Evolutionary conservation across 1,139 yeast species (phyloP).

Genomic region (Taphrina pruni): DNA sequence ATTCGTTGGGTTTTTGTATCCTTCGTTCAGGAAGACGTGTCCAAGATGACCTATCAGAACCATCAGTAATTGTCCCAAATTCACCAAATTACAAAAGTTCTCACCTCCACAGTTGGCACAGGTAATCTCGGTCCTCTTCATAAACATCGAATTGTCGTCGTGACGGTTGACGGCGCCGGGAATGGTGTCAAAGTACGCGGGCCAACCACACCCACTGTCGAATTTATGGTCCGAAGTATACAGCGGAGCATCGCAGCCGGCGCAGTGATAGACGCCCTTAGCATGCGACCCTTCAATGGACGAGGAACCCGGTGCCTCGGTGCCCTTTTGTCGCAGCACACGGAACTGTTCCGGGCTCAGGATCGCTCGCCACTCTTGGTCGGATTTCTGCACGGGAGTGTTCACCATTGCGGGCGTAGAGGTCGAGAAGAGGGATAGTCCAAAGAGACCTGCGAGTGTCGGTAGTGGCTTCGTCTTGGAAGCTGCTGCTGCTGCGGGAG

Average conservation of each 20-base stretch:
- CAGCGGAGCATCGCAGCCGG: slow-evolving; percentile 79
- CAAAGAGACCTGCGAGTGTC: slow-evolving; percentile 37
- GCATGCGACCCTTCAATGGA: slow-evolving; percentile 61
- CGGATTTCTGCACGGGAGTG: slow-evolving; percentile 54
- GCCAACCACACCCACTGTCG: slow-evolving; percentile 96
- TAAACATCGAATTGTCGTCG: slow-evolving; percentile 70
- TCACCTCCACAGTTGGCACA: slow-evolving; percentile 85
- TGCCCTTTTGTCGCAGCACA: slow-evolving; percentile 77
- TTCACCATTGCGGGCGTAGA: slow-evolving; percentile 28
- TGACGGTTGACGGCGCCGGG: slow-evolving; percentile 74
- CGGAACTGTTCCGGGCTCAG: slow-evolving; percentile 76
- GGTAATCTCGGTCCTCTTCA: slow-evolving; percentile 84
- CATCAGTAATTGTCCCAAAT: not conserved
- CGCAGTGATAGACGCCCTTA: slow-evolving; percentile 77
- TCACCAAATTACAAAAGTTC: slow-evolving; percentile 57
- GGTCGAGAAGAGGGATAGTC: slow-evolving; percentile 37
- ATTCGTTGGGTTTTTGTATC: slow-evolving; percentile 85
- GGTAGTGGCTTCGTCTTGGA: slow-evolving; percentile 37
- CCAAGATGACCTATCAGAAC: slow-evolving; percentile 56
- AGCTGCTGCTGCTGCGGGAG: slow-evolving; percentile 4
- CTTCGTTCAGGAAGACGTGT: slow-evolving; percentile 71
- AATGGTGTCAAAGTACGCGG: slow-evolving; percentile 87
- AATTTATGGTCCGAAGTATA: slow-evolving; percentile 83
- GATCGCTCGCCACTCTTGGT: slow-evolving; percentile 79
- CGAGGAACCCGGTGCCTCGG: slow-evolving; percentile 84